Evolutionary conservation across 1,284 basidiomycete genomes (phyloP).

Genomic region (Heterobasidion parviporum): DNA sequence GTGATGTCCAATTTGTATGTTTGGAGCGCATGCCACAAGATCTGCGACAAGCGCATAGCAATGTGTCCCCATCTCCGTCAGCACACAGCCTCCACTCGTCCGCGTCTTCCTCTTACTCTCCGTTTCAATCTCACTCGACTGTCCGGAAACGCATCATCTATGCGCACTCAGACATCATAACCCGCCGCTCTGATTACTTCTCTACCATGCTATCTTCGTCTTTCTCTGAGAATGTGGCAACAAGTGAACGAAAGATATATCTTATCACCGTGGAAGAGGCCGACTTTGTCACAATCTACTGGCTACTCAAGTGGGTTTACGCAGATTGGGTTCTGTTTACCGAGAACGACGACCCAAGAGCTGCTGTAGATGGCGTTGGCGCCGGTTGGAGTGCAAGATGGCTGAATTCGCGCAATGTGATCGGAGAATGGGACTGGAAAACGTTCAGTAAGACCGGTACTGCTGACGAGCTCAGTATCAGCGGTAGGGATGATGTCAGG

Average conservation of each 20-base stretch:
- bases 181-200: slow-evolving; percentile 72
- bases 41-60: slow-evolving; percentile 13
- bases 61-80: slow-evolving; percentile 12
- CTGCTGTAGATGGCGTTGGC: slow-evolving; percentile 53
- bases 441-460: slow-evolving; percentile 37
- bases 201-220: slow-evolving; percentile 69
- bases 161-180: slow-evolving; percentile 74
- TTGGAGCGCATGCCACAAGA: slow-evolving; percentile 44
- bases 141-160: slow-evolving; percentile 69
- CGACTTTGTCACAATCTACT: slow-evolving; percentile 77
- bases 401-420: slow-evolving; percentile 34
- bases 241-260: slow-evolving; percentile 50
- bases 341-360: slow-evolving; percentile 56
- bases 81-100: slow-evolving; percentile 20
- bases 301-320: slow-evolving; percentile 78
- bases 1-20: slow-evolving; percentile 61
- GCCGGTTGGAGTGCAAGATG: slow-evolving; percentile 57
- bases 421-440: slow-evolving; percentile 64
- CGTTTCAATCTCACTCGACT: slow-evolving; percentile 33
- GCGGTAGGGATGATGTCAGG: slow-evolving; percentile 29
- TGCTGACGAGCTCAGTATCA: slow-evolving; percentile 24
- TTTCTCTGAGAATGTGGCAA: slow-evolving; percentile 49
- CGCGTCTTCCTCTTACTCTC: slow-evolving; percentile 32
- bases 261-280: slow-evolving; percentile 75
- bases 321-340: slow-evolving; percentile 66